Evolutionary conservation across 257 asterid genomes (phyloP).

Genomic region (Fraxinus cuspidata): DNA sequence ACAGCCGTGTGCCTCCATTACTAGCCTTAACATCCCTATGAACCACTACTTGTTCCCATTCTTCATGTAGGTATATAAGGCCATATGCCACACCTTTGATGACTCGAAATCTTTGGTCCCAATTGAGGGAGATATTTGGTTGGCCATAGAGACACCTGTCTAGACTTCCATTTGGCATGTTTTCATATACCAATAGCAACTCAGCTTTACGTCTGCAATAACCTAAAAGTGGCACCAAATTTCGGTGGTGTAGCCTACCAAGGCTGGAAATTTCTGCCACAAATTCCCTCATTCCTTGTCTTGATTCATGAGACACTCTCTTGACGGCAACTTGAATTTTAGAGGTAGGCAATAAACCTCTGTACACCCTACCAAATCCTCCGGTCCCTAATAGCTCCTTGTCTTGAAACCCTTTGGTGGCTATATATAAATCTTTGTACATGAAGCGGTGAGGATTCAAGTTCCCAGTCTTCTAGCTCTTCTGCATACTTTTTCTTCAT

Average conservation of each 20-base stretch:
- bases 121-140: slow-evolving; percentile 30
- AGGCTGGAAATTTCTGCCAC: slow-evolving; percentile 62
- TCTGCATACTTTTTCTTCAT: no score
- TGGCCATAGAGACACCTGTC: slow-evolving; percentile 34
- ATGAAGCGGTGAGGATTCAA: no score
- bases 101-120: background rate
- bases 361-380: slow-evolving; percentile 66
- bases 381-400: slow-evolving; percentile 28
- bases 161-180: slow-evolving; percentile 42
- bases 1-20: no score
- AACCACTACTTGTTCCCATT: no score
- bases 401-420: slow-evolving; percentile 34
- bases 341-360: slow-evolving; percentile 44
- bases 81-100: no score
- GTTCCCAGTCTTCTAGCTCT: no score
- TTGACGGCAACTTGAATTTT: slow-evolving; percentile 29
- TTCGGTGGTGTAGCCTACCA: slow-evolving; percentile 62
- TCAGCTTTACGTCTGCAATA: slow-evolving; percentile 59
- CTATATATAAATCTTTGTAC: no score
- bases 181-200: slow-evolving; percentile 60
- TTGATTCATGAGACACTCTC: slow-evolving; percentile 65
- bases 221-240: slow-evolving; percentile 57
- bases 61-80: no score
- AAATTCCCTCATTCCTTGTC: slow-evolving; percentile 68
- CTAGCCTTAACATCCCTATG: no score